A percentile compares a stretch with the other conserved stretches of the same genome.
These are phyloP conservation scores for Penicillium angulare DNA, from an alignment of 495 filamentous ascomycete species.

Conservation along the genomic window DNA sequence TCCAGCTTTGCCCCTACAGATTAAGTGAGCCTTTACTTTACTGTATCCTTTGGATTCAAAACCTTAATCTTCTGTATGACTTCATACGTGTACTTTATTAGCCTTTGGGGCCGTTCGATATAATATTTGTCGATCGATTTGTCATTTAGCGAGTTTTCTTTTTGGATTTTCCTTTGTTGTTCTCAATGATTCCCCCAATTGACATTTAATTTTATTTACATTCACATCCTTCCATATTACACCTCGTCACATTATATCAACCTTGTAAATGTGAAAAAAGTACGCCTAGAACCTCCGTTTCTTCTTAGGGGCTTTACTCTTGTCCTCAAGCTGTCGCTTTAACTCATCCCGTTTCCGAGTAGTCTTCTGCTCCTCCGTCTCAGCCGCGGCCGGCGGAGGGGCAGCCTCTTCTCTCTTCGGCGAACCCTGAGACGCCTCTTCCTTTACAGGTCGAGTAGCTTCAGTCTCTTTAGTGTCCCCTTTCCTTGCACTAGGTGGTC, in stretches of 20 bases:
- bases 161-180: background rate
- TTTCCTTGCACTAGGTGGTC: constrained; percentile 13
- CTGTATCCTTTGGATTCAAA: background rate
- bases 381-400: constrained; percentile 9
- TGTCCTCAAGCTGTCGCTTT: constrained; percentile 62
- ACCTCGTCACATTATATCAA: background rate
- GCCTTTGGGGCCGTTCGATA: too few species aligned
- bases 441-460: background rate
- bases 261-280: background rate
- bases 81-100: background rate
- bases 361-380: constrained; percentile 53
- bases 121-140: too few species aligned
- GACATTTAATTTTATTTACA: background rate
- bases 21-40: background rate
- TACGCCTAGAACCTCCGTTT: constrained; percentile 59
- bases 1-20: constrained; percentile 20
- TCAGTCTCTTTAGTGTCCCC: background rate
- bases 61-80: too few species aligned
- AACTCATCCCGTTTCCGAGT: constrained; percentile 62
- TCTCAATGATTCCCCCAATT: background rate
- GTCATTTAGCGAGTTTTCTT: background rate
- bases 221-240: background rate
- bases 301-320: constrained; percentile 63
- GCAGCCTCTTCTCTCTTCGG: background rate
- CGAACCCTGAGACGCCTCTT: background rate